A percentile compares a stretch with the other conserved stretches of the same genome.
phyloP scores from a whole-genome alignment of 768 basidiomycete species.

The Inosperma sp. region DNA sequence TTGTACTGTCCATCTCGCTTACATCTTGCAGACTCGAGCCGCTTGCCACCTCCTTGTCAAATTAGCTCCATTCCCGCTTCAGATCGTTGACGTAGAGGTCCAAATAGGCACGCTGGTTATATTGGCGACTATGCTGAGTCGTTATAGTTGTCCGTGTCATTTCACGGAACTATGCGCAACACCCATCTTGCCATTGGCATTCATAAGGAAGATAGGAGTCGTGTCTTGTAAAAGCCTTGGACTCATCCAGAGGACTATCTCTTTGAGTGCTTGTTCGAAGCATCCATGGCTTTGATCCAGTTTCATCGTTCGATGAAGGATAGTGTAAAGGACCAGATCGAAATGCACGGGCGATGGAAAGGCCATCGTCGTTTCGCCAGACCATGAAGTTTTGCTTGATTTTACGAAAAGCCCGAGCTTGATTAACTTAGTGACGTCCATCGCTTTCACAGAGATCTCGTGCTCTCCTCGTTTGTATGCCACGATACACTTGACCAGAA shows the following conservation, averaged over 20 bases:
- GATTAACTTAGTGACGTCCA: neutral
- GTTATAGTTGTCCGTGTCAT: no score
- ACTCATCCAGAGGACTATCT: constrained; percentile 3
- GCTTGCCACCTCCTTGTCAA: no score
- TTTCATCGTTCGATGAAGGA: neutral
- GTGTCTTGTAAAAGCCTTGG: constrained; percentile 1
- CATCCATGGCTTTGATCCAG: neutral
- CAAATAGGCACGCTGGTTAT: no score
- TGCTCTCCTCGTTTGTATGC: neutral
- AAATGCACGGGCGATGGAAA: constrained; percentile 2
- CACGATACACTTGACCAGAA: neutral
- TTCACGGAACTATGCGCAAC: no score
- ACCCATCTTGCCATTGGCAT: no score
- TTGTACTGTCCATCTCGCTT: no score
- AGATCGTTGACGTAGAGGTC: no score
- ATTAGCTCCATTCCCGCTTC: no score
- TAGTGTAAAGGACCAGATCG: neutral
- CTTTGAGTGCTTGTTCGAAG: neutral
- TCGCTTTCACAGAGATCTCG: neutral
- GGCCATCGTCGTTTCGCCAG: neutral
- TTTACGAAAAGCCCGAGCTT: neutral
- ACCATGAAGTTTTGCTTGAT: neutral
- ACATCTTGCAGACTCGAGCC: no score
- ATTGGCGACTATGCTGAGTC: no score
- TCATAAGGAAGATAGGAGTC: neutral